Evolutionary conservation across 352 stramenopile genomes (phyloP).

Genomic region (Globisporangium cederbergense): DNA sequence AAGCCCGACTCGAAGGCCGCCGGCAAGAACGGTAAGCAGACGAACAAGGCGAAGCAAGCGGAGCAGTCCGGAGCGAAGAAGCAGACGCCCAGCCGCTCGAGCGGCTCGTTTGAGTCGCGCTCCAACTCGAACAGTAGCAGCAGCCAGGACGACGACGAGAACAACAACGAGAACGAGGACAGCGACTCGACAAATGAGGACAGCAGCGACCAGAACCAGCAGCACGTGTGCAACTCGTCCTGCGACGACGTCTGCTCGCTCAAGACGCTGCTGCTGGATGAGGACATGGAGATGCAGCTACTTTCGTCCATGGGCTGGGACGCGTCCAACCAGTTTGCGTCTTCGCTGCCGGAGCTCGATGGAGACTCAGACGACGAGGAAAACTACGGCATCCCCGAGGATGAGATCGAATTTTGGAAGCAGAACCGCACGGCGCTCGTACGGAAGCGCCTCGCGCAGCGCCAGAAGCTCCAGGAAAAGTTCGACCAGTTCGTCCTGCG

Average conservation of each 20-base stretch:
- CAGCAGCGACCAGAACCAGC: conserved; percentile 24
- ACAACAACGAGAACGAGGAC: conserved; percentile 32
- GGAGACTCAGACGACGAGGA: conserved; percentile 76
- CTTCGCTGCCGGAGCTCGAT: conserved; percentile 65
- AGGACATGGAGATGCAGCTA: conserved; percentile 70
- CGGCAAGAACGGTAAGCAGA: conserved; percentile 26
- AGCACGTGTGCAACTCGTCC: conserved; percentile 44
- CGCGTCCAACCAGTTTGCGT: conserved; percentile 50
- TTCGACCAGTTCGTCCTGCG: conserved; percentile 84
- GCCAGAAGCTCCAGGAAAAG: conserved; percentile 81
- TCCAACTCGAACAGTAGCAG: conserved; percentile 34
- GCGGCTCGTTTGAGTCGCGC: conserved; percentile 33
- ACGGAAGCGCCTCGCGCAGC: conserved; percentile 70
- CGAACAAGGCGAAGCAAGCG: conserved; percentile 22
- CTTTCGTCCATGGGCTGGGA: conserved; percentile 87
- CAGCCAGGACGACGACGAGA: conserved; percentile 23
- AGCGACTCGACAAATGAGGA: conserved; percentile 35
- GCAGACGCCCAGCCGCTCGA: conserved; percentile 18
- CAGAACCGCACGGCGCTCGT: conserved; percentile 74
- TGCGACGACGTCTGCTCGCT: conserved; percentile 51
- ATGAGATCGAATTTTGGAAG: conserved; percentile 86
- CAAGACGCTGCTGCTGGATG: conserved; percentile 56
- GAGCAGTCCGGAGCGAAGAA: conserved; percentile 22
- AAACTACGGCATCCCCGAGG: conserved; percentile 76
- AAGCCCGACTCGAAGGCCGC: conserved; percentile 19